Conservation (phyloP, 148 eudicot genomes). For the Silene latifolia region DNA sequence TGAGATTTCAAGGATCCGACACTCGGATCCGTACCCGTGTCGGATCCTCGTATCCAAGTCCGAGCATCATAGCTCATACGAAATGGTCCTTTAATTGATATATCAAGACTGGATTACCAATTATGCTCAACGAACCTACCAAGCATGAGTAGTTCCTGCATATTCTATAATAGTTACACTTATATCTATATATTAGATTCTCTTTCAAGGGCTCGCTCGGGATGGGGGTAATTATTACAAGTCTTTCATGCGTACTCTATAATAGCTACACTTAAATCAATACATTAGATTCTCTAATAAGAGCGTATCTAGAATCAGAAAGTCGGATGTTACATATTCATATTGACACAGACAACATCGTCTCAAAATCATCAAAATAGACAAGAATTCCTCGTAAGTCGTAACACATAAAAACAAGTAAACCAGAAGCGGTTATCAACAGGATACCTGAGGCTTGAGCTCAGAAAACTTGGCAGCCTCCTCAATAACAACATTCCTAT, state of each 20-base stretch:
- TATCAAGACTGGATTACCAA: background rate
- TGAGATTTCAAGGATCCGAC: too few relatives aligned
- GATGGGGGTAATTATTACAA: too few relatives aligned
- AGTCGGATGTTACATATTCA: background rate
- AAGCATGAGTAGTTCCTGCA: background rate
- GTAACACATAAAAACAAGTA: background rate
- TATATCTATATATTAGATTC: too few relatives aligned
- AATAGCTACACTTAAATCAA: too few relatives aligned
- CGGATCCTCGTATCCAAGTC: too few relatives aligned
- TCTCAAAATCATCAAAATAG: background rate
- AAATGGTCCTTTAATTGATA: background rate
- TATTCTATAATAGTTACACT: too few relatives aligned
- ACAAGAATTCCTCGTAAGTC: too few relatives aligned
- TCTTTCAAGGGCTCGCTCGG: too few relatives aligned
- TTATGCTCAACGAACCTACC: background rate
- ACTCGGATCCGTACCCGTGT: too few relatives aligned
- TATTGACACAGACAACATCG: background rate
- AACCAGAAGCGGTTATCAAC: background rate
- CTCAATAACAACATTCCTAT: conserved; percentile 45
- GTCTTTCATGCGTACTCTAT: background rate
- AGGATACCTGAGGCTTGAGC: conserved; percentile 58
- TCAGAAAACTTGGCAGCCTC: conserved; percentile 54
- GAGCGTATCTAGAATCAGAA: background rate
- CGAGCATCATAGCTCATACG: too few relatives aligned
- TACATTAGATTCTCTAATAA: too few relatives aligned